Evolutionary conservation across 441 rosid genomes (phyloP), one percentile per base, ranked within the genome.

Genomic region (California macrophylla): DNA sequence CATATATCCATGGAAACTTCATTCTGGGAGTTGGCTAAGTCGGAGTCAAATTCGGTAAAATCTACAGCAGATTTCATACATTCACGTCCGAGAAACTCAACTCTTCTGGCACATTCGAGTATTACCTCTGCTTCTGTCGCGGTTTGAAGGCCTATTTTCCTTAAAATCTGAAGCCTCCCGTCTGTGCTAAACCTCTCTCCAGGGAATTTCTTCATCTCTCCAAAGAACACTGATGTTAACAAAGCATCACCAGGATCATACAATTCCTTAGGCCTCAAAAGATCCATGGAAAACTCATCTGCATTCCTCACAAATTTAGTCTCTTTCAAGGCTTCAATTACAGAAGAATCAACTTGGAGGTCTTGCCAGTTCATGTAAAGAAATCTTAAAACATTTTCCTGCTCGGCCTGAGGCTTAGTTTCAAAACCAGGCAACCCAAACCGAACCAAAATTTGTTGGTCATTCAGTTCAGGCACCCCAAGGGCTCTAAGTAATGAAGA

Each of bases 101-200:
- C 87, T 79, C 87, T 89, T 76, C 79, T 87, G 45, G 99, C 99
- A 79, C 98, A 94, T 80, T 94, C 96, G 75, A 94, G 89, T 71
- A 92, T 87, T 30, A 92, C 85, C 76, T 92, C 96, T 34, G 96
- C 86, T 80, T 92, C 98, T 1, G 80, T 66, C 71, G 97, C 80
- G 66, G 83, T 87, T 76, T 73, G 91, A 81, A 94, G 95, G 68
- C 98, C 99, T 42, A 80, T 77, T 85, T 90, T 90, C 83, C 91
- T 81, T 71, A 94, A 80, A 76, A 94, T 92, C 74, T 71, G 89
- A 79, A 92, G 97, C 99, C 99, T 92, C 60, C 91, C 85, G 61
- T 90, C 92, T 24, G 85, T 76, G 71, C 79, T 75, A 80, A 94
- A 94, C 85, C 98, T 89, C 84, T 94, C 99, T 75, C 99, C 99